Evolutionary conservation across 805 yeast genomes (phyloP), one percentile per base, ranked within the genome.

Genomic region (Wickerhamomyces kurtzmanii): DNA sequence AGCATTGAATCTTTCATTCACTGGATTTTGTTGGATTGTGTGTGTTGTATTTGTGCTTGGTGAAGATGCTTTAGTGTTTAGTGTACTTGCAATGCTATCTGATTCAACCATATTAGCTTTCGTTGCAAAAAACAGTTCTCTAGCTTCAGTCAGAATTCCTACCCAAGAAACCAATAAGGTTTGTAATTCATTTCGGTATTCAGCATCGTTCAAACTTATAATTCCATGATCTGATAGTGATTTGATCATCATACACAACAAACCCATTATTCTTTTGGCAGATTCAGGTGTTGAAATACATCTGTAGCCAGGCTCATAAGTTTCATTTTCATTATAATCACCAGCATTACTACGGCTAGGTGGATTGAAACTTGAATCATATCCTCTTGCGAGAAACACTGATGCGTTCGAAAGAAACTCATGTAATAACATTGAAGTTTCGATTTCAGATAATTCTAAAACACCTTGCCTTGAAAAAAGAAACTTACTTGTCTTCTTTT

Each of bases 361-460:
- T 7, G 36, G 28, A 10, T 44, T 48, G 10, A 36, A 33, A 8
- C 44, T 39, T 2, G 23, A 17, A 8, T 46, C 51, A 22, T 42
- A 40, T 5, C 57, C 61, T 18, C 53, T 51, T 0, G 66, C 57
- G 9, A 68, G 37, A 33, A 51, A 60, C 10, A 66, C 57, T 4
- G 68, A 55, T 9, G 69, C 66, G 35, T 69, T 71, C n/a, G 72
- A 60, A 33, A 81, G 60, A 38, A 79, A 75, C 45, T 76, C 85
- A 51, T 78, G 86, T 20, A 81, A 47, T 10, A 81, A 43, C 84
- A 78, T 75, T 38, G 70, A 67, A 34, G 55, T 61, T 40, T 80
- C 89, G 27, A 75, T 60, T 8, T 65, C 71, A 11, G 80, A 68
- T 20, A 80, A 49, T 5, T 49, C 55, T 13, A 80, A 36, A 1